phyloP scores from a whole-genome alignment of 140 eudicot genomes.

The Cichorium intybus region DNA sequence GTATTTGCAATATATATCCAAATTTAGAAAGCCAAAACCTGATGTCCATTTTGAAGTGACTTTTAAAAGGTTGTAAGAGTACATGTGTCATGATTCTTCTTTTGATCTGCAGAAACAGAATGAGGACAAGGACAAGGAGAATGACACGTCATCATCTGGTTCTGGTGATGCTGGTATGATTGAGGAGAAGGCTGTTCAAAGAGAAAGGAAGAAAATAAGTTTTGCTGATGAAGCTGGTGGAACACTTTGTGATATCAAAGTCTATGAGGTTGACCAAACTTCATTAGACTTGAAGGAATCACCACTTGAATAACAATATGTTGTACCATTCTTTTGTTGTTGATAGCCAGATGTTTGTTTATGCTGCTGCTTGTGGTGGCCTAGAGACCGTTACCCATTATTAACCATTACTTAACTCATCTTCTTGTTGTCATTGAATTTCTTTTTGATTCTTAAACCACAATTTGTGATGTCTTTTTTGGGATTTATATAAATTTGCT shows the following conservation, averaged over 20 bases:
- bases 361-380: too few relatives aligned
- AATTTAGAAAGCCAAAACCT: too few relatives aligned
- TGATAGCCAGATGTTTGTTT: too few relatives aligned
- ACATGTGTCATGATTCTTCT: not conserved
- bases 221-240: constrained; percentile 99
- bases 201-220: constrained; percentile 53
- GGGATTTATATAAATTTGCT: too few relatives aligned
- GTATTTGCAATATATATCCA: too few relatives aligned
- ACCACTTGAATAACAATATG: constrained; percentile 2
- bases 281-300: constrained; percentile 14
- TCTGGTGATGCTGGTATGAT: constrained; percentile 25
- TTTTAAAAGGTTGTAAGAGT: not conserved
- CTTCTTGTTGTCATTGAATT: not conserved
- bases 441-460: not conserved
- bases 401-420: not conserved
- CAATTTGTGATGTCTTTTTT: not conserved
- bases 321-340: not conserved
- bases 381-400: too few relatives aligned
- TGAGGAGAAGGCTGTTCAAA: constrained; percentile 32
- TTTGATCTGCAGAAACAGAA: constrained; percentile 44
- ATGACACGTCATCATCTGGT: too few relatives aligned
- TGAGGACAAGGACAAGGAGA: constrained; percentile 31
- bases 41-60: constrained; percentile 17
- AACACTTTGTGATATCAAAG: constrained; percentile 68
- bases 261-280: constrained; percentile 35